These are phyloP conservation scores for Leptographium wingfieldii DNA, from an alignment of 2,329 filamentous ascomycete species.

Conservation along the genomic window DNA sequence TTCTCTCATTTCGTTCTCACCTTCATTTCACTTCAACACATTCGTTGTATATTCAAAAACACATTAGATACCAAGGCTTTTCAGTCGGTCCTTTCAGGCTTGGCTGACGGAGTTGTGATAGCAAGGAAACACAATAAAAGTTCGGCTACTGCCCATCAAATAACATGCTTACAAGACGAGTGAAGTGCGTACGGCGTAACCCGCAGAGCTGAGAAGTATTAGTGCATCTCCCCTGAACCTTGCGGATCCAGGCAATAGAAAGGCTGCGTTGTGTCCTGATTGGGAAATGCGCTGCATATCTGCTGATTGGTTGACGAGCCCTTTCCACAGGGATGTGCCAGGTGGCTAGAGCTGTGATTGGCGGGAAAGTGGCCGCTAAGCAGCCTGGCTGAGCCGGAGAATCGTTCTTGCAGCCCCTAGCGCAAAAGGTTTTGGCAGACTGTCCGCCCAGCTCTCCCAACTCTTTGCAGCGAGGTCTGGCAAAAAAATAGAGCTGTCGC, in stretches of 20 bases:
- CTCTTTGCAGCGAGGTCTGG: not conserved
- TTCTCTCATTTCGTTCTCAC: not conserved
- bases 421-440: constrained; percentile 23
- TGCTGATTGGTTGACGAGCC: not conserved
- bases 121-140: not conserved
- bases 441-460: constrained; percentile 19
- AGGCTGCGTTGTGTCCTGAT: not conserved
- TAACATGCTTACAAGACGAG: not conserved
- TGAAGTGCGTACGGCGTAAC: too few species aligned
- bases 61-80: not conserved
- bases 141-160: not conserved
- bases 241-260: not conserved
- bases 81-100: not conserved
- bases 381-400: constrained; percentile 10
- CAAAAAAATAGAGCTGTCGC: not conserved
- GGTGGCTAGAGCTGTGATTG: not conserved
- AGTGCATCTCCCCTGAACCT: too few species aligned
- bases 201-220: too few species aligned
- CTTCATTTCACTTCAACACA: not conserved
- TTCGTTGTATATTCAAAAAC: not conserved
- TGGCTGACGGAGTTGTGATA: not conserved
- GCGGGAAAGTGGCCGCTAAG: not conserved
- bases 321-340: not conserved
- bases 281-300: not conserved
- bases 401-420: constrained; percentile 18